phyloP scores from a whole-genome alignment of 1,284 basidiomycete species.

The Heterobasidion irregulare region DNA sequence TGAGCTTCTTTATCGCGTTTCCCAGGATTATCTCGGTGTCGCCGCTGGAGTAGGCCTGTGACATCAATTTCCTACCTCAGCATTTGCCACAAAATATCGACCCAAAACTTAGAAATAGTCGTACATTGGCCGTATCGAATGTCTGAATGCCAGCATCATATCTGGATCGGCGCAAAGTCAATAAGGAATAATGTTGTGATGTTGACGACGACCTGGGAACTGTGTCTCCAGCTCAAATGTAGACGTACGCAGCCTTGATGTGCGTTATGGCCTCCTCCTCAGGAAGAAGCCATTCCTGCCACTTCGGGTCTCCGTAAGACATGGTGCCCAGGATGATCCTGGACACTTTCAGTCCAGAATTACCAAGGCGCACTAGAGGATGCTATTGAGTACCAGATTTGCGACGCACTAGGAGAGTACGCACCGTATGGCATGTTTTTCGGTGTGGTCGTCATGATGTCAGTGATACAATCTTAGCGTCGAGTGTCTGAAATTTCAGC shows the following conservation, averaged over 20 bases:
- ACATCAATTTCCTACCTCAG: background rate
- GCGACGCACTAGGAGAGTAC: no score
- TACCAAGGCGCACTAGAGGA: constrained; percentile 6
- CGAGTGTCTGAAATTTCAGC: no score
- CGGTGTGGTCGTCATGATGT: no score
- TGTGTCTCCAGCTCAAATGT: background rate
- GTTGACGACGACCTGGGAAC: no score
- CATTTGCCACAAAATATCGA: constrained; percentile 1
- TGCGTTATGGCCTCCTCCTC: constrained; percentile 49
- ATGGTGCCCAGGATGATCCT: constrained; percentile 28
- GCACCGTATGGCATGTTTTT: no score
- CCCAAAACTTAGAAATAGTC: background rate
- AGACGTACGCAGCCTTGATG: constrained; percentile 41
- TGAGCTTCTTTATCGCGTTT: constrained; percentile 5
- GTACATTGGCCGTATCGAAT: constrained; percentile 58
- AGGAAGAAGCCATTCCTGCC: constrained; percentile 39
- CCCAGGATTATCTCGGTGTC: constrained; percentile 3
- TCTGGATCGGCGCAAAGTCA: background rate
- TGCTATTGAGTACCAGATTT: no score
- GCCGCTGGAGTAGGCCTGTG: constrained; percentile 3
- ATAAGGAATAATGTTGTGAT: background rate
- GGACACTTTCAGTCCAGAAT: constrained; percentile 8
- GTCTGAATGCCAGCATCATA: constrained; percentile 51
- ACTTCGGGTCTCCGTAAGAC: constrained; percentile 23
- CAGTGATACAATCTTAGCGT: no score